Base-by-base conservation (phyloP, 2,329 filamentous ascomycete species). In the Ilyonectria destructans region DNA sequence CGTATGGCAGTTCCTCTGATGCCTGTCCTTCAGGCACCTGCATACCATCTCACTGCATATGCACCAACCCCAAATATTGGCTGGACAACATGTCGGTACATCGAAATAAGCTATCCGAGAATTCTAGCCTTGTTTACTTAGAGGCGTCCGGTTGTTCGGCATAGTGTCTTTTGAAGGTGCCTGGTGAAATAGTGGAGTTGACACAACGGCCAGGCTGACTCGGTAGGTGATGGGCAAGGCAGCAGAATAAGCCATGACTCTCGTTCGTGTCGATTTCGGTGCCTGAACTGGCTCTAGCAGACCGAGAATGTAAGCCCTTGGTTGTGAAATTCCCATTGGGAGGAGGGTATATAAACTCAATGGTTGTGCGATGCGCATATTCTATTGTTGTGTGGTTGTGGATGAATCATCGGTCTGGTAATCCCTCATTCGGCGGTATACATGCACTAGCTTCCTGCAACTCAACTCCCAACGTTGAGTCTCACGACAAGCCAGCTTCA, bases 261-360 rank as follows among this genome's bases (percentile, higher is more conserved):
- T 13, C 13, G 13, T 29, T 7, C 12, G 31, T 45, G 23, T 57
- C 51, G 60, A 57, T 61, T 65, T 15, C 49, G 63, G 17, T 65
- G 63, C 63, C 63, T 65, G 31, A 26, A 35, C 19, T 31, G 23
- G 2, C 8, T 19, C 15, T 31, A 7, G 26, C n/a, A n/a, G 15
- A 43, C 37, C n/a, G 37, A 43, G 35, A 15, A 10, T 13, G 23
- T 5, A 5, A 17, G 12, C 46, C 21, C 6, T 19, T 19, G 29
- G 7, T 29, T 5, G 17, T 2, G 13, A 51, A 13, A n/a, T 52
- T 29, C 10, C n/a, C 10, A 15, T 31, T 4, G 9, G n/a, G 17
- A 31, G 26, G 48, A 4, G 13, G 29, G n/a, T 54, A 54, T 54
- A 35, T 54, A 54, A 46, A 12, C 6, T 52, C 9, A 7, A 10